Evolutionary conservation across 2,329 filamentous ascomycete species (phyloP).

Genomic region (Trichophyton rubrum): DNA sequence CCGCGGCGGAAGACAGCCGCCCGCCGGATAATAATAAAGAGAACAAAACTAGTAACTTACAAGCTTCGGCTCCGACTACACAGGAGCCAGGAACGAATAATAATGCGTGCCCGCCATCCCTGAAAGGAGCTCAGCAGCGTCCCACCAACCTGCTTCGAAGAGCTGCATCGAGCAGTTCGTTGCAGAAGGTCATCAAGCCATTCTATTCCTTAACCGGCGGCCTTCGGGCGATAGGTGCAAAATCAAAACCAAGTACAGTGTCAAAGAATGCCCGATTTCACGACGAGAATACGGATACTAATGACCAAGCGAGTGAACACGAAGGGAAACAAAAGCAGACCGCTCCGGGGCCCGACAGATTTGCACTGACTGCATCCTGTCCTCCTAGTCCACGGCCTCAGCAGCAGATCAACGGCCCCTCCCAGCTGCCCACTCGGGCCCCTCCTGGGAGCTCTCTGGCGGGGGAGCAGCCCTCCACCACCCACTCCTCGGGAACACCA

Average conservation of each 20-base stretch:
- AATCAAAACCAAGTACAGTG: not conserved
- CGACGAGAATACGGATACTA: not conserved
- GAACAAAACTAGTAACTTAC: not conserved
- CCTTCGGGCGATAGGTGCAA: constrained; percentile 1
- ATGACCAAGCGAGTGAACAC: not conserved
- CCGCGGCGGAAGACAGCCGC: not conserved
- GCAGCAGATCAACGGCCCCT: not conserved
- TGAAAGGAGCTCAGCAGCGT: not conserved
- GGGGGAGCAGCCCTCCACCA: constrained; percentile 20
- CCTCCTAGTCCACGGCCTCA: not conserved
- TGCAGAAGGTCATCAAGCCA: constrained; percentile 16
- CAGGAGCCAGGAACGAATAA: not conserved
- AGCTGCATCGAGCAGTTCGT: not conserved
- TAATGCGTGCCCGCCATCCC: not conserved
- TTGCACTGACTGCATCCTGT: not conserved
- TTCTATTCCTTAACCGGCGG: constrained; percentile 17
- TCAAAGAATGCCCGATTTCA: not conserved
- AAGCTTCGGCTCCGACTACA: not conserved
- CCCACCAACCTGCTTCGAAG: not conserved
- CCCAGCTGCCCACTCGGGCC: not conserved
- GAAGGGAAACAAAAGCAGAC: not conserved
- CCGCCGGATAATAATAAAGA: not conserved
- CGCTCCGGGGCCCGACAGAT: too few relatives aligned
- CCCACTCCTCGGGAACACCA: constrained; percentile 23
- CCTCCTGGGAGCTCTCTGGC: not conserved